phyloP scores from a whole-genome alignment of 306 rosid genomes.

The Psophocarpus tetragonolobus region DNA sequence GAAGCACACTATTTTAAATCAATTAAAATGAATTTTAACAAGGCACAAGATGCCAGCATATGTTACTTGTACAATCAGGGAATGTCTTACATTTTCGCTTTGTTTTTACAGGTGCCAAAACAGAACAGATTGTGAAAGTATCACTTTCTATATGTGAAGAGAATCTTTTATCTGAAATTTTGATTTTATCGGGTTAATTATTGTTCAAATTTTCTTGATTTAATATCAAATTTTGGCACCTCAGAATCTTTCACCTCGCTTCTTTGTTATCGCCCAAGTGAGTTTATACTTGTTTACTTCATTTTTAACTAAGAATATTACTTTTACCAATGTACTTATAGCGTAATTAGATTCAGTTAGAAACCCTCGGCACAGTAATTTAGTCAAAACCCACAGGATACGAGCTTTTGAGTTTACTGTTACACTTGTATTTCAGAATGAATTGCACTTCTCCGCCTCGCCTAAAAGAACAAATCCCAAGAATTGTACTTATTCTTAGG shows the following conservation, averaged over 20 bases:
- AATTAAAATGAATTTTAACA: no score
- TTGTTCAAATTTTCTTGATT: neutral
- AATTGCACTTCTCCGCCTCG: no score
- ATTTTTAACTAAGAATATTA: neutral
- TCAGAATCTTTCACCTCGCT: neutral
- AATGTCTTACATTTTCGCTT: no score
- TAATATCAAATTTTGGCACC: no score
- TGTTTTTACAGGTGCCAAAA: no score
- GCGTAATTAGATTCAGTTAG: neutral
- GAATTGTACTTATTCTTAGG: conserved; percentile 3
- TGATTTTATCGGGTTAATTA: neutral
- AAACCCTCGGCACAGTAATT: neutral
- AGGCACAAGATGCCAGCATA: no score
- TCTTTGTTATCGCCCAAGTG: neutral
- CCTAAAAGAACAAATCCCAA: conserved; percentile 15
- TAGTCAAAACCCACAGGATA: neutral
- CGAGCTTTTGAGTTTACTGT: neutral
- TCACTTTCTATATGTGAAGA: no score
- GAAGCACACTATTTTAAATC: no score
- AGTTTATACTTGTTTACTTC: neutral
- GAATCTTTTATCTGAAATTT: no score
- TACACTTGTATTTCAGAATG: no score
- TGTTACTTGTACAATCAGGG: no score
- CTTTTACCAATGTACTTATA: neutral
- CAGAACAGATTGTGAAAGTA: no score